Conservation (phyloP, 352 stramenopile genomes). For the Phytophthora tentaculata region DNA sequence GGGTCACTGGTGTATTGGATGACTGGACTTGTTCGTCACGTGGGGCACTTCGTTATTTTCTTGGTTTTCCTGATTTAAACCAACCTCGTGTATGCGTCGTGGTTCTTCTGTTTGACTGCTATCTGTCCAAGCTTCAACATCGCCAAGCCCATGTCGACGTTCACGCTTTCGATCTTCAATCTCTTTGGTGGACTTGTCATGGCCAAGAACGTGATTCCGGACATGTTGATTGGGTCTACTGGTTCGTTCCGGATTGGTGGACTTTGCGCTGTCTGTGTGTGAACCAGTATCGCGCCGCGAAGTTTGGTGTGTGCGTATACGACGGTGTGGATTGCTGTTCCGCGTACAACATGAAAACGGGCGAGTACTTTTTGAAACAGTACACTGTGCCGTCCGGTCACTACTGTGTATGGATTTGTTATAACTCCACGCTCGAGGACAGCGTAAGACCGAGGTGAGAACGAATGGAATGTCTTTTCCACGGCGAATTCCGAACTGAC, state of each 20-base stretch:
- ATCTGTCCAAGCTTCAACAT: constrained; percentile 31
- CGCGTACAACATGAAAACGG: constrained; percentile 44
- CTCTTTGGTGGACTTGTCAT: constrained; percentile 55
- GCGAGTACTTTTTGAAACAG: constrained; percentile 38
- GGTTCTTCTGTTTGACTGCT: constrained; percentile 47
- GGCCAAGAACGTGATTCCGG: constrained; percentile 11
- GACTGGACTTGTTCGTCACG: constrained; percentile 45
- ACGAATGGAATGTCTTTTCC: too few relatives aligned
- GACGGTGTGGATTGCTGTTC: constrained; percentile 40
- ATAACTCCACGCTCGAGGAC: too few relatives aligned
- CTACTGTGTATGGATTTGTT: constrained; percentile 35
- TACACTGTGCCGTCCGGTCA: constrained; percentile 37
- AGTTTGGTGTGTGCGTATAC: constrained; percentile 34
- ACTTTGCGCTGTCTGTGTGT: constrained; percentile 39
- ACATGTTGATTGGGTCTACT: constrained; percentile 62
- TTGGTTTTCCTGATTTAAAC: constrained; percentile 38
- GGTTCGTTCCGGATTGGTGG: constrained; percentile 55
- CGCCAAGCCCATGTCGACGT: constrained; percentile 29
- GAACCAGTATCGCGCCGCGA: constrained; percentile 33
- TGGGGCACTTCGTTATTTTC: constrained; percentile 37
- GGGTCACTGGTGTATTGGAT: constrained; percentile 82
- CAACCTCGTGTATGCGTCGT: constrained; percentile 41
- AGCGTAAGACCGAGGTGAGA: too few relatives aligned
- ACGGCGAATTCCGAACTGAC: too few relatives aligned
- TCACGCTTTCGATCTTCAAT: constrained; percentile 37